phyloP scores from a whole-genome alignment of 768 basidiomycete genomes.

The Fomitopsis serialis region DNA sequence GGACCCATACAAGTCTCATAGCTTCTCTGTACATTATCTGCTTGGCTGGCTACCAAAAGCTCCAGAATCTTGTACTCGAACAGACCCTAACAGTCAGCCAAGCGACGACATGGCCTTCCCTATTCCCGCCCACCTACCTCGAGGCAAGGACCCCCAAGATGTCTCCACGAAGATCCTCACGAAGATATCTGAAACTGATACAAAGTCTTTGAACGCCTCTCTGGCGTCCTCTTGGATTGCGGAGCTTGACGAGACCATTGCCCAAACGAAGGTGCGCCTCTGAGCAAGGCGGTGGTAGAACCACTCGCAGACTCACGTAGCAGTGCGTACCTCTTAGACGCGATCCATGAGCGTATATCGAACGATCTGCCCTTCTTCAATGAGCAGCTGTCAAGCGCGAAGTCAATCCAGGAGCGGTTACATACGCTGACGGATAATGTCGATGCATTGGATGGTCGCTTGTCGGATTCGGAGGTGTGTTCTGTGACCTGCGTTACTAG shows the following conservation, averaged over 20 bases:
- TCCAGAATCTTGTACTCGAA: no score
- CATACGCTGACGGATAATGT: conserved; percentile 47
- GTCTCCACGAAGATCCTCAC: conserved; percentile 67
- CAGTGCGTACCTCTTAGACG: conserved; percentile 33
- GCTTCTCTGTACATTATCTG: no score
- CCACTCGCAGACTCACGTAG: background rate
- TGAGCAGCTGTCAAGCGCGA: conserved; percentile 54
- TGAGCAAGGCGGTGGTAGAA: background rate
- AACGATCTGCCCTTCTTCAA: conserved; percentile 59
- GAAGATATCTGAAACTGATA: conserved; percentile 60
- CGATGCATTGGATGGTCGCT: conserved; percentile 39
- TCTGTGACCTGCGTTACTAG: background rate
- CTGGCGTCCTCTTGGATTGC: conserved; percentile 65
- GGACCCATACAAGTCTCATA: no score
- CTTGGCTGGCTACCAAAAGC: no score
- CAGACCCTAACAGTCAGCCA: no score
- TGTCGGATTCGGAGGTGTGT: conserved; percentile 59
- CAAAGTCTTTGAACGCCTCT: conserved; percentile 50
- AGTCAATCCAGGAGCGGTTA: conserved; percentile 58
- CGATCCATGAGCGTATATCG: conserved; percentile 71
- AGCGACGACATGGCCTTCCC: conserved; percentile 60
- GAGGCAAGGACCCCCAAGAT: conserved; percentile 53
- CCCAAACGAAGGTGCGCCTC: conserved; percentile 57
- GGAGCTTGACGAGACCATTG: conserved; percentile 70
- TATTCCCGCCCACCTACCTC: conserved; percentile 67